Percentiles rank a stretch among this genome's conserved stretches.
Conservation (phyloP, 1,139 yeast species). For the Sugiyamaella xylanicola region DNA sequence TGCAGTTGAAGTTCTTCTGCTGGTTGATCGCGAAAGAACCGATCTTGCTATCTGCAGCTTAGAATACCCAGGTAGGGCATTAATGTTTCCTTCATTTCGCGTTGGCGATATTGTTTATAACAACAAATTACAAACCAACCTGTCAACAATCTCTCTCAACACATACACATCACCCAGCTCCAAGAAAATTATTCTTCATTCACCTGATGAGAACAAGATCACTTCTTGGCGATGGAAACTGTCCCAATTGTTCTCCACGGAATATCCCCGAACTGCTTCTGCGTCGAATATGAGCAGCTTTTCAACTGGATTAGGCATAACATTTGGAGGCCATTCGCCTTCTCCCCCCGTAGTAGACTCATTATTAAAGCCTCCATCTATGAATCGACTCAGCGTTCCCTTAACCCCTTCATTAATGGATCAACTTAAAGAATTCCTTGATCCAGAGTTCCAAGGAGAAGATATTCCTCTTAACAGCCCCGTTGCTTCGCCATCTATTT, state of each 20-base stretch:
- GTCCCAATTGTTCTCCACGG: constrained; percentile 30
- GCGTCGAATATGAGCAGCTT: neutral
- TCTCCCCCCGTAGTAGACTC: constrained; percentile 1
- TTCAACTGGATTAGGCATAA: constrained; percentile 23
- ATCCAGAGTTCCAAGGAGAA: constrained; percentile 18
- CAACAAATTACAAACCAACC: constrained; percentile 14
- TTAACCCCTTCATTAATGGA: constrained; percentile 27
- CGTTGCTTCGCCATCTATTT: neutral
- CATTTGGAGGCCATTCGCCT: constrained; percentile 9
- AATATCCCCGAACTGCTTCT: neutral
- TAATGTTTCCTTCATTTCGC: constrained; percentile 43
- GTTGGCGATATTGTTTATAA: constrained; percentile 37
- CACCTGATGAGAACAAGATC: constrained; percentile 36
- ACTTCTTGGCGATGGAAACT: constrained; percentile 37
- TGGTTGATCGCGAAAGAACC: constrained; percentile 26
- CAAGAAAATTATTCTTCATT: constrained; percentile 29
- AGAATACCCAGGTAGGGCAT: constrained; percentile 41
- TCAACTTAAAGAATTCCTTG: constrained; percentile 27
- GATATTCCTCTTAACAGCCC: constrained; percentile 1
- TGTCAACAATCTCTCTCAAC: constrained; percentile 25
- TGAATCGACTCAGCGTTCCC: constrained; percentile 23
- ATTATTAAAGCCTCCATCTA: constrained; percentile 7
- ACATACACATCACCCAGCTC: constrained; percentile 31
- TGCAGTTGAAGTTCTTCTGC: constrained; percentile 38
- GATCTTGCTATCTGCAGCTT: constrained; percentile 43